A percentile compares a stretch with the other conserved stretches of the same genome.
Evolutionary conservation across 2,329 filamentous ascomycete genomes (phyloP).

Genomic region (Trichoderma asperellum): DNA sequence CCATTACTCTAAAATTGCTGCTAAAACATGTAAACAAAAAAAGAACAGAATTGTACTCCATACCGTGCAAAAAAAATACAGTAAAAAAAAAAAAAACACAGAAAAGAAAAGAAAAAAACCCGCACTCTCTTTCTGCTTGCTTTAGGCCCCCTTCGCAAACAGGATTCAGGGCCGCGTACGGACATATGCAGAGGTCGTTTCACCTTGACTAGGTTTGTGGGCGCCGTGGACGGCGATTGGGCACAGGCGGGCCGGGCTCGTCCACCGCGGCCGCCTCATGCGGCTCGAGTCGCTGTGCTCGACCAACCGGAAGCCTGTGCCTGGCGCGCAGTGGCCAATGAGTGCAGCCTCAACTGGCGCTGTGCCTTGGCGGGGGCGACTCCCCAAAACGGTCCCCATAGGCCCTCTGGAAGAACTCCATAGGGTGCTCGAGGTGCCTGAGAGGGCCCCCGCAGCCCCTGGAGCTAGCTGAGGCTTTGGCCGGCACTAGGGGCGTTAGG

Average conservation of each 20-base stretch:
- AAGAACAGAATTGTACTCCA: background rate
- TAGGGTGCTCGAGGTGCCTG: background rate
- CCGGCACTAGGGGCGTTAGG: slow-evolving; percentile 19
- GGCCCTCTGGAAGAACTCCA: background rate
- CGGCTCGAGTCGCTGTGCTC: background rate
- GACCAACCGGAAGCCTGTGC: slow-evolving; percentile 32
- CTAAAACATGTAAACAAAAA: background rate
- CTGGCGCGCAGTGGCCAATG: slow-evolving; percentile 30
- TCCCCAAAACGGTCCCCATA: background rate
- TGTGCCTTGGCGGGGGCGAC: slow-evolving; percentile 7
- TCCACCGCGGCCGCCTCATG: slow-evolving; percentile 9
- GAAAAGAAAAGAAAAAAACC: background rate
- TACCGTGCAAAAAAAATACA: background rate
- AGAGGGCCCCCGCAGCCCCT: slow-evolving; percentile 4
- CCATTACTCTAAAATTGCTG: background rate
- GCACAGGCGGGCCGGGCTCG: slow-evolving; percentile 11
- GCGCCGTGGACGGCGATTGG: slow-evolving; percentile 23
- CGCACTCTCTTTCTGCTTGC: background rate
- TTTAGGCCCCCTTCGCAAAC: background rate
- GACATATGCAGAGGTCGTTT: slow-evolving; percentile 27
- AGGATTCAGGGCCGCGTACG: slow-evolving; percentile 8
- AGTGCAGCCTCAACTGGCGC: slow-evolving; percentile 18
- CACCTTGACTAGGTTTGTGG: slow-evolving; percentile 24
- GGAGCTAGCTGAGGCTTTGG: slow-evolving; percentile 12
- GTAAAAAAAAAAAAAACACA: too few species aligned